Evolutionary conservation across 2,329 filamentous ascomycete species (phyloP).

Genomic region (Neurospora sp.): DNA sequence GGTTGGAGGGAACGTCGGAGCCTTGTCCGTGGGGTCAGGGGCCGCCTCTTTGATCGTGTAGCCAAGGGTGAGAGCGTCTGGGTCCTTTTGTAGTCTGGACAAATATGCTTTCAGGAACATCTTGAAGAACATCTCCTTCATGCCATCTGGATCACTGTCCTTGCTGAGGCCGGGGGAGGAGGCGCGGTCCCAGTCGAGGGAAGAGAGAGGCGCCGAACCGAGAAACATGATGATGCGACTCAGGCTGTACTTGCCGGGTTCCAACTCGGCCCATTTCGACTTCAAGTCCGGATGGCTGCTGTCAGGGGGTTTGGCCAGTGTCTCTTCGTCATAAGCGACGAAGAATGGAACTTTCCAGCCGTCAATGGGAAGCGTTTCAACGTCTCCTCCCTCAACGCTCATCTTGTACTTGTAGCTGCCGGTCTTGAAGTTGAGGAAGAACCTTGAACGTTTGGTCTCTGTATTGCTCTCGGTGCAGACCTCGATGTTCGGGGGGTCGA

Average conservation of each 20-base stretch:
- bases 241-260: background rate
- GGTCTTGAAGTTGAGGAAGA: background rate
- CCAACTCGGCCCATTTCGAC: background rate
- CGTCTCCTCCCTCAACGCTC: background rate
- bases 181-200: background rate
- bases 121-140: background rate
- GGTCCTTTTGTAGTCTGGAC: background rate
- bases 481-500: background rate
- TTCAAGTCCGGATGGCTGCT: background rate
- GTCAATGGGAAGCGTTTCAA: background rate
- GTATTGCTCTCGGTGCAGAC: background rate
- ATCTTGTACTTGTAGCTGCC: background rate
- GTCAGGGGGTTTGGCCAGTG: background rate
- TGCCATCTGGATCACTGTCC: background rate
- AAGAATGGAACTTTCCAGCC: background rate
- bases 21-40: background rate
- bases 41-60: background rate
- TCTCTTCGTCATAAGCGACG: background rate
- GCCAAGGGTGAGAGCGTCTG: background rate
- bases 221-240: background rate
- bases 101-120: background rate
- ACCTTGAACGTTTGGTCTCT: background rate
- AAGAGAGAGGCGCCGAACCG: background rate
- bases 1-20: background rate
- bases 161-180: background rate